Conservation (phyloP, 176 grass and related monocot genomes). For the Oryza australiensis region DNA sequence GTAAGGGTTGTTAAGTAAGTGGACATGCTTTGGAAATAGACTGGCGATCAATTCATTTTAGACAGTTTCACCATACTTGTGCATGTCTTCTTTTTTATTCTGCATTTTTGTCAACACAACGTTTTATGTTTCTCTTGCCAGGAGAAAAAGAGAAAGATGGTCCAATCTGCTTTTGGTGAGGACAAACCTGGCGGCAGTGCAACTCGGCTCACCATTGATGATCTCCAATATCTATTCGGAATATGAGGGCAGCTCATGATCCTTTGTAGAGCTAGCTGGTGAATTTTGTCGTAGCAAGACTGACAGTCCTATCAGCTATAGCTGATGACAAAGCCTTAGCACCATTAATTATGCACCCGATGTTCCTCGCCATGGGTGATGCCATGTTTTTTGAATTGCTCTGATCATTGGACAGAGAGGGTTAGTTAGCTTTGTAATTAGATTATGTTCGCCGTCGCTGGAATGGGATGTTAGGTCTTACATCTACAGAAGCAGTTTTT, state of each 20-base stretch:
- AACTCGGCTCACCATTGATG: slow-evolving; percentile 72
- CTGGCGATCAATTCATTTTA: not conserved
- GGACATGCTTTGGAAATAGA: not conserved
- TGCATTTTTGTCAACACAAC: not conserved
- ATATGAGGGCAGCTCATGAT: slow-evolving; percentile 26
- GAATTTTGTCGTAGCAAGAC: not conserved
- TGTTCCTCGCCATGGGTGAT: not conserved
- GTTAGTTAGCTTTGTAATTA: not conserved
- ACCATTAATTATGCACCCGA: not conserved
- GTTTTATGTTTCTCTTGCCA: slow-evolving; percentile 34
- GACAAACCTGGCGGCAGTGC: slow-evolving; percentile 53
- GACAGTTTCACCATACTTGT: not conserved
- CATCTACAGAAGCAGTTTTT: not conserved
- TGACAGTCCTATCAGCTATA: not conserved
- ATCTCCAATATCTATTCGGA: slow-evolving; percentile 82
- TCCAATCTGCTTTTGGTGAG: slow-evolving; percentile 75
- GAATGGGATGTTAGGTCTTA: not conserved
- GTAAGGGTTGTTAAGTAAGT: not conserved
- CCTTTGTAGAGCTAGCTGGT: not conserved
- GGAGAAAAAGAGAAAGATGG: slow-evolving; percentile 90
- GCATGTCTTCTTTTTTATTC: not conserved
- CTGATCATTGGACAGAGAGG: not conserved
- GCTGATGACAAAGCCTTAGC: not conserved
- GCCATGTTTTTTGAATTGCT: not conserved
- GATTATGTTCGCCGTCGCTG: not conserved